These are phyloP conservation scores for Pterulicium gracile DNA, from an alignment of 1,284 basidiomycete genomes.

Conservation along the genomic window DNA sequence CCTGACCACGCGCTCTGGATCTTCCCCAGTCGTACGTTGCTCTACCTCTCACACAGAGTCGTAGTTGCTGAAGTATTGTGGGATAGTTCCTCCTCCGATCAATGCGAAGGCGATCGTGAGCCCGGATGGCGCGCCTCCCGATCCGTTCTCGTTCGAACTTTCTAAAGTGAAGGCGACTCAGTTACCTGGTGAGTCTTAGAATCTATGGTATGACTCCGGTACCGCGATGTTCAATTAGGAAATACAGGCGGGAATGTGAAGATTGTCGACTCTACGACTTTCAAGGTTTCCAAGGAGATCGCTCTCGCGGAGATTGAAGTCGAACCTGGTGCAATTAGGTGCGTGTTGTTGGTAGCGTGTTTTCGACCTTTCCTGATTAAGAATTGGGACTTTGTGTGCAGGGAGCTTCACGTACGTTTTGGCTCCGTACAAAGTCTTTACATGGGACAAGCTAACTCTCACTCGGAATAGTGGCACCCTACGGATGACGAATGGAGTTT, in stretches of 20 bases:
- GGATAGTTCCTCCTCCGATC: constrained; percentile 26
- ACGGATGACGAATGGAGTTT: constrained; percentile 33
- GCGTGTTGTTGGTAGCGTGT: constrained; percentile 7
- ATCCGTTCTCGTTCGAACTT: constrained; percentile 41
- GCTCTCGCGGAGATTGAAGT: constrained; percentile 47
- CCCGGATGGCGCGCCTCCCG: constrained; percentile 30
- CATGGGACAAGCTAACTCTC: no score
- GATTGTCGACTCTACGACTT: constrained; percentile 45
- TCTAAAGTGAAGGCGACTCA: constrained; percentile 32
- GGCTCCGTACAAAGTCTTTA: no score
- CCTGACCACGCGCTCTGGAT: constrained; percentile 42
- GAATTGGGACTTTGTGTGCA: constrained; percentile 12
- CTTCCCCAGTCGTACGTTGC: constrained; percentile 29
- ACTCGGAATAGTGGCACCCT: constrained; percentile 35
- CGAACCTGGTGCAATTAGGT: constrained; percentile 49
- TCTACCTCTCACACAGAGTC: constrained; percentile 8
- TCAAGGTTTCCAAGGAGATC: constrained; percentile 43
- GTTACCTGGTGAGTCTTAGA: constrained; percentile 14
- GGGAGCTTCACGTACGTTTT: constrained; percentile 48
- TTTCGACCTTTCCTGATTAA: neutral
- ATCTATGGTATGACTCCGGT: no score
- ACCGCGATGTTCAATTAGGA: no score
- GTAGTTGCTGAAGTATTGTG: constrained; percentile 17
- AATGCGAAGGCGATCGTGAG: constrained; percentile 24
- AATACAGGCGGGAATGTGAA: constrained; percentile 43